A percentile compares a stretch with the other conserved stretches of the same genome.
Evolutionary conservation across 1,284 basidiomycete genomes (phyloP).

Genomic region (Coniophora puteana): DNA sequence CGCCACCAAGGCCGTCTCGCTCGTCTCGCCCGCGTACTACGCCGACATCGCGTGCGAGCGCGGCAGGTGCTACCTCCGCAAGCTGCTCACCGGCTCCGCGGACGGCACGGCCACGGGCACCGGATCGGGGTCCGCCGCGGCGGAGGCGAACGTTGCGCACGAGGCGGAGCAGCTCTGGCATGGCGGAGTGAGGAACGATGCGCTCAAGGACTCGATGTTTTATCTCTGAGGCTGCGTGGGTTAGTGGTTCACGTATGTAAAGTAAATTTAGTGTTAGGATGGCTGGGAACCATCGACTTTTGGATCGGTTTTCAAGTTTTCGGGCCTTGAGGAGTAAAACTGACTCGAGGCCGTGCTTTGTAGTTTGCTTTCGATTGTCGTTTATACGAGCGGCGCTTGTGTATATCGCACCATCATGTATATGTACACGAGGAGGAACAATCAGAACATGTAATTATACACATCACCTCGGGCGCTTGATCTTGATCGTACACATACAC

Average conservation of each 20-base stretch:
- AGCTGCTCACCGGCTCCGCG: constrained; percentile 53
- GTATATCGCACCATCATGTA: too few species aligned
- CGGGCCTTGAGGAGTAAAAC: too few species aligned
- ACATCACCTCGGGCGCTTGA: too few species aligned
- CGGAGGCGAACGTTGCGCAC: constrained; percentile 46
- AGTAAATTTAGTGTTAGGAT: too few species aligned
- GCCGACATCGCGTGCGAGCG: constrained; percentile 77
- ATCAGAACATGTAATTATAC: too few species aligned
- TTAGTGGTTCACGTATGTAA: constrained; percentile 1
- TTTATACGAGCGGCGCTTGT: too few species aligned
- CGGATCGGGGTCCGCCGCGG: constrained; percentile 23
- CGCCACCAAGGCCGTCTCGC: constrained; percentile 76
- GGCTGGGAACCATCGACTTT: too few species aligned
- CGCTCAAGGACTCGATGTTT: constrained; percentile 69
- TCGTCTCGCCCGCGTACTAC: constrained; percentile 76
- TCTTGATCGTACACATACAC: too few species aligned
- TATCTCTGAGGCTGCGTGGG: constrained; percentile 49
- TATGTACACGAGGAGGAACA: too few species aligned
- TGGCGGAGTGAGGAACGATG: constrained; percentile 44
- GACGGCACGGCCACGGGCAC: constrained; percentile 26
- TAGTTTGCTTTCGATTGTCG: too few species aligned
- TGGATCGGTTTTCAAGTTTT: too few species aligned
- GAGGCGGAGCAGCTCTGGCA: constrained; percentile 58
- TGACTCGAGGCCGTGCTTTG: too few species aligned
- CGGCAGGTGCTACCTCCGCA: constrained; percentile 72